Conservation (phyloP, 108 stramenopile species). For the Skeletonema marinoi region DNA sequence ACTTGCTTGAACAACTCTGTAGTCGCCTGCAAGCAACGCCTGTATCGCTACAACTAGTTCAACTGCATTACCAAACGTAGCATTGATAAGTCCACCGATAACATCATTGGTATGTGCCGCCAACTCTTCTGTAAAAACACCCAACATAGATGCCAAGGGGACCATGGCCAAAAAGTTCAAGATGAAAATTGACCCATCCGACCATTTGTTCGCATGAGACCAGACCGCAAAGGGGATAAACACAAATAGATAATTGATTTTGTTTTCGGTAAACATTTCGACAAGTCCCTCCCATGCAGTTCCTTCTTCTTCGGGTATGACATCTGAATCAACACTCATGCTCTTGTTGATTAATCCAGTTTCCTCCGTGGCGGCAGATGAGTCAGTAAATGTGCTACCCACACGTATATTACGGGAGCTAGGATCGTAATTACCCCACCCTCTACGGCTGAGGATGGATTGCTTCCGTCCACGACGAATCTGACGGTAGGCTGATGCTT, state of each 20-base stretch:
- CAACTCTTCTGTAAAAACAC: constrained; percentile 96
- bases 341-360: not conserved
- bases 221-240: constrained; percentile 70
- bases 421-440: constrained; percentile 14
- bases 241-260: constrained; percentile 68
- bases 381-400: not conserved
- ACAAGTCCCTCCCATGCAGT: constrained; percentile 29
- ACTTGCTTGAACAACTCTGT: constrained; percentile 93
- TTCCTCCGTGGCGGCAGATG: not conserved
- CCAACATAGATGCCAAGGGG: constrained; percentile 91
- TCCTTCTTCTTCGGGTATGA: not conserved
- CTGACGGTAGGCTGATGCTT: constrained; percentile 9
- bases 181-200: constrained; percentile 73
- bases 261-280: constrained; percentile 61
- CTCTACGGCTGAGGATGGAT: not conserved
- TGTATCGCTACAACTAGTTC: constrained; percentile 92
- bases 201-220: constrained; percentile 62
- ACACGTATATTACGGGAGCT: not conserved
- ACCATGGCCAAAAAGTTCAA: constrained; percentile 93
- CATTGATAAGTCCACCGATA: constrained; percentile 95
- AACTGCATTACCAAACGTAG: constrained; percentile 97
- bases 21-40: constrained; percentile 76
- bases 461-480: constrained; percentile 22
- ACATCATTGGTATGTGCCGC: constrained; percentile 95
- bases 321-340: not conserved